A percentile compares a stretch with the other conserved stretches of the same genome.
These are phyloP conservation scores for Aspergillus sclerotiicarbonarius DNA, from an alignment of 495 filamentous ascomycete genomes.

Conservation along the genomic window DNA sequence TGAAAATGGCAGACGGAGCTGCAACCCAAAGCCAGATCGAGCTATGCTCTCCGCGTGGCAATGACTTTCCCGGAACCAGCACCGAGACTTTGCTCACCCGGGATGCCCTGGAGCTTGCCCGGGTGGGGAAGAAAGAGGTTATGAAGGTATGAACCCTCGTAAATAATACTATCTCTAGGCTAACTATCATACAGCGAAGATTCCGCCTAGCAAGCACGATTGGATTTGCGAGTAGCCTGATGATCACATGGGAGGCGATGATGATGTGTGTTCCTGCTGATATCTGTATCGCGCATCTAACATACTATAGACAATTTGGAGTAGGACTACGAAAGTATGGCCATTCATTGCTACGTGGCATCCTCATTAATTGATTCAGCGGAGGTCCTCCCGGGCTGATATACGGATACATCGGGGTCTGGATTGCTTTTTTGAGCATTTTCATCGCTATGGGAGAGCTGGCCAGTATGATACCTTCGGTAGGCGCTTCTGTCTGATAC, in stretches of 20 bases:
- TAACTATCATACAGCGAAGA: neutral
- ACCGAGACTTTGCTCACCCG: neutral
- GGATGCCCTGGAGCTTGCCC: neutral
- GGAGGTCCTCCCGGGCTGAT: conserved; percentile 50
- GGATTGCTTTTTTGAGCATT: conserved; percentile 43
- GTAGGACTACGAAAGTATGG: neutral
- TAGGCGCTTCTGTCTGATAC: neutral
- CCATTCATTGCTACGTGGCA: neutral
- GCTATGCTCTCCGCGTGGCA: no score
- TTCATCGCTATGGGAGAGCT: conserved; percentile 44
- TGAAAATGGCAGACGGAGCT: no score
- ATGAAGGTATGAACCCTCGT: neutral
- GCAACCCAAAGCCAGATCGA: no score
- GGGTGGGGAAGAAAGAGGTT: neutral
- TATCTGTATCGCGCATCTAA: conserved; percentile 5
- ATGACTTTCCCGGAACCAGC: no score
- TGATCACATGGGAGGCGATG: conserved; percentile 11
- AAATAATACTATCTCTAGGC: no score
- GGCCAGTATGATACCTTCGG: conserved; percentile 39
- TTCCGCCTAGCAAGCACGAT: conserved; percentile 7
- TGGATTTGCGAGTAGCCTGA: conserved; percentile 8
- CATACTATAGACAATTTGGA: neutral
- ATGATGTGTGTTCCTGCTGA: neutral
- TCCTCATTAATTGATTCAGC: neutral
- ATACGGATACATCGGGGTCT: conserved; percentile 50